A percentile compares a stretch with the other conserved stretches of the same genome.
These are phyloP conservation scores for Lipomyces sp. DNA, from an alignment of 805 yeast genomes.

Conservation along the genomic window DNA sequence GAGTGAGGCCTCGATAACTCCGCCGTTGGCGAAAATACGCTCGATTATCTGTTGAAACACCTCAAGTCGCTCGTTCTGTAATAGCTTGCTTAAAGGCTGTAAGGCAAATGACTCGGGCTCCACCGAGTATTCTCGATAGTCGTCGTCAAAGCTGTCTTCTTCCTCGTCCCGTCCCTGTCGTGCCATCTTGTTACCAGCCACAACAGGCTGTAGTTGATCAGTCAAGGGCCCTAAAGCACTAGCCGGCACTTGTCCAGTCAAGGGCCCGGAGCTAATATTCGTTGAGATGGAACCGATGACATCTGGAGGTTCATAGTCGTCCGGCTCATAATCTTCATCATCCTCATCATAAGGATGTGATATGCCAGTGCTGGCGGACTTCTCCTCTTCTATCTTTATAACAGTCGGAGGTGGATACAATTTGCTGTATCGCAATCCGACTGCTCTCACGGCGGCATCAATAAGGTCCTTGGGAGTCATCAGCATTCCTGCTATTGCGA, in stretches of 20 bases:
- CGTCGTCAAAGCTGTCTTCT: slow-evolving; percentile 4
- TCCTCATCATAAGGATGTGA: slow-evolving; percentile 32
- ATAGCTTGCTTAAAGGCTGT: slow-evolving; percentile 39
- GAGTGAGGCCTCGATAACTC: slow-evolving; percentile 10
- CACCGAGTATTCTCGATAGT: slow-evolving; percentile 8
- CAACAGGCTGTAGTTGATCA: slow-evolving; percentile 17
- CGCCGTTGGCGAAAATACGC: slow-evolving; percentile 26
- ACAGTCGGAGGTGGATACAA: slow-evolving; percentile 17
- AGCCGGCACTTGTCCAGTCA: too few relatives aligned
- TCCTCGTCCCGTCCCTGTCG: neutral
- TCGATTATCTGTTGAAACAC: slow-evolving; percentile 57
- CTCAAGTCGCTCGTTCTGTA: slow-evolving; percentile 53
- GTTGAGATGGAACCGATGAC: slow-evolving; percentile 15
- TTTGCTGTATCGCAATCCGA: slow-evolving; percentile 33
- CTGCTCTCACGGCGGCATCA: slow-evolving; percentile 63
- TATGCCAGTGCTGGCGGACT: neutral
- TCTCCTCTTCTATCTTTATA: slow-evolving; percentile 9
- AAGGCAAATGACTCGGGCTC: slow-evolving; percentile 11
- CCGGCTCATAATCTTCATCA: slow-evolving; percentile 34
- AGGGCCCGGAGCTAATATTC: neutral
- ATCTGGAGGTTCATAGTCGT: slow-evolving; percentile 30
- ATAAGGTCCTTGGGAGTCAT: slow-evolving; percentile 53
- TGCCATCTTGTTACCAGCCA: neutral
- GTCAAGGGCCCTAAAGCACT: slow-evolving; percentile 37
- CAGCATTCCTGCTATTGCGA: slow-evolving; percentile 64